Conservation (phyloP, 116 monocot genomes). For the Papilionanthe hybrid region DNA sequence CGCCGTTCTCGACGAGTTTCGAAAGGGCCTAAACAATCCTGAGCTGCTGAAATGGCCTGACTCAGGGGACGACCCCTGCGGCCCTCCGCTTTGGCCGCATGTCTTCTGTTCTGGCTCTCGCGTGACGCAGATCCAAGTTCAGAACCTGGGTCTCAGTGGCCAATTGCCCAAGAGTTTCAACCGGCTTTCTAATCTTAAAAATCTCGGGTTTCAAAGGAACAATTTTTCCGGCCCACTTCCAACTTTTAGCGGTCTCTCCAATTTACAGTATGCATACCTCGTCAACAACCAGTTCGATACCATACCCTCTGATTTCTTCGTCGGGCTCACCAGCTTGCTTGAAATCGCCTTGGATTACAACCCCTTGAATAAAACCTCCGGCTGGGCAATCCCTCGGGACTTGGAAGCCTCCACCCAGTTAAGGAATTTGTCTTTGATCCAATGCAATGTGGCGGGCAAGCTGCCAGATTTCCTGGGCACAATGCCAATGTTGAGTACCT, state of each 20-base stretch:
- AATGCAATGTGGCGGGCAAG: constrained; percentile 50
- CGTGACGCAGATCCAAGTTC: constrained; percentile 71
- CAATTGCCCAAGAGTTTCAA: constrained; percentile 54
- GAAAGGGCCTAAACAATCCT: constrained; percentile 53
- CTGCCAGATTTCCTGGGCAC: constrained; percentile 65
- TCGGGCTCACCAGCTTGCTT: constrained; percentile 50
- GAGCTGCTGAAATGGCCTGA: constrained; percentile 59
- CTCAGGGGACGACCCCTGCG: constrained; percentile 50
- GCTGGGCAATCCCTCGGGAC: constrained; percentile 52
- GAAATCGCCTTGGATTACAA: constrained; percentile 52
- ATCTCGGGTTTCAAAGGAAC: constrained; percentile 80
- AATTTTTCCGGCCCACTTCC: constrained; percentile 56
- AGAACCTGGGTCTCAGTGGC: constrained; percentile 46
- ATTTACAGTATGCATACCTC: constrained; percentile 53
- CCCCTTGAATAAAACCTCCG: constrained; percentile 50
- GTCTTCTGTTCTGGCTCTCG: constrained; percentile 51
- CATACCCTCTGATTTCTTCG: constrained; percentile 82
- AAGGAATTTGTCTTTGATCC: constrained; percentile 40
- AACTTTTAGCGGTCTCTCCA: constrained; percentile 54
- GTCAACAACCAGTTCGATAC: constrained; percentile 57
- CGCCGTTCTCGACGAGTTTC: constrained; percentile 51
- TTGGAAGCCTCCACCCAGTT: constrained; percentile 38
- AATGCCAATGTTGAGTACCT: constrained; percentile 34
- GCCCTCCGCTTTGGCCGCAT: constrained; percentile 56
- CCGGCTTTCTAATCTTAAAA: constrained; percentile 46